Evolutionary conservation across 345 rosid species (phyloP).

Genomic region (Gossypium arboreum): DNA sequence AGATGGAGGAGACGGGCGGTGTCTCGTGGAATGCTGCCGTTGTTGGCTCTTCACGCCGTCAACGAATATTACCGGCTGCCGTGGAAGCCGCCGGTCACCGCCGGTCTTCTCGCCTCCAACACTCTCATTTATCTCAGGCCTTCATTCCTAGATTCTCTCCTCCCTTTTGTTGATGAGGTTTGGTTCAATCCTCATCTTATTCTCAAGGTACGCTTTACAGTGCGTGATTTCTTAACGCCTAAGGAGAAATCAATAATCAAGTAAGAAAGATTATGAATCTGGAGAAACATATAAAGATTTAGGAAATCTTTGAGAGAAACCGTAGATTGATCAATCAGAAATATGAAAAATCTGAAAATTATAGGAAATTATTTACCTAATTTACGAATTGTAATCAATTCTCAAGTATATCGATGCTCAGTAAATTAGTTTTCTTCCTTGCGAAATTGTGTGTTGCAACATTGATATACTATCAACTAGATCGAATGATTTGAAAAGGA

Average conservation of each 20-base stretch:
- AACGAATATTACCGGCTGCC: conserved; percentile 70
- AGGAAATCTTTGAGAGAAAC: not conserved
- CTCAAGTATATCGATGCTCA: not conserved
- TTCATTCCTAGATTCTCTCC: conserved; percentile 43
- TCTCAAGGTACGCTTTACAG: conserved; percentile 48
- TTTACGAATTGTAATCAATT: not conserved
- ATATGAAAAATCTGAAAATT: not conserved
- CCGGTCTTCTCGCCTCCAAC: conserved; percentile 74
- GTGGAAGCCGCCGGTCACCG: conserved; percentile 92
- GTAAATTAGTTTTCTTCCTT: not conserved
- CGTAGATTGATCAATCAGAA: not conserved
- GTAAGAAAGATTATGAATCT: not conserved
- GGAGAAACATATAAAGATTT: not conserved
- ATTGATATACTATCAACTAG: not conserved
- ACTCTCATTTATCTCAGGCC: conserved; percentile 73
- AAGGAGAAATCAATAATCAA: too few relatives aligned
- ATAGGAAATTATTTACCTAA: not conserved
- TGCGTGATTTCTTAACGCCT: too few relatives aligned
- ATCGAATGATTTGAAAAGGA: not conserved
- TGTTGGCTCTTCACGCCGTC: conserved; percentile 68
- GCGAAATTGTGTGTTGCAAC: not conserved
- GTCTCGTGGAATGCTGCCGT: conserved; percentile 64
- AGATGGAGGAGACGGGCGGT: conserved; percentile 29
- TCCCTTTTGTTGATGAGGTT: conserved; percentile 68
- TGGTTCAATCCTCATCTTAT: conserved; percentile 89